These are phyloP conservation scores for Nemania sp. DNA, from an alignment of 2,329 filamentous ascomycete genomes.

Conservation along the genomic window DNA sequence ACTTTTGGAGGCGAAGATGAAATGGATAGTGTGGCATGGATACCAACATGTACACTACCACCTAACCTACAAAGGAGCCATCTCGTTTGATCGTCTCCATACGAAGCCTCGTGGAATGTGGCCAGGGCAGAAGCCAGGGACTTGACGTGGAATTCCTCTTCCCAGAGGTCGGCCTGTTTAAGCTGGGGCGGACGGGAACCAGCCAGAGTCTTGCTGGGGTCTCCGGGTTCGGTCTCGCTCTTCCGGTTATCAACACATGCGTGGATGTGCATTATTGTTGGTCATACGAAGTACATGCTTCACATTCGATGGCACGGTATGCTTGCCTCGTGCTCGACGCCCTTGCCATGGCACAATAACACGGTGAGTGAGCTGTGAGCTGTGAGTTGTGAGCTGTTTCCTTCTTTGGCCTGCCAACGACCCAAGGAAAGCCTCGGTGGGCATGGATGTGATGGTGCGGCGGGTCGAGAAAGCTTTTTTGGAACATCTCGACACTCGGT, in stretches of 20 bases:
- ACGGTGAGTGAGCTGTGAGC: slow-evolving; percentile 18
- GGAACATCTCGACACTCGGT: slow-evolving; percentile 14
- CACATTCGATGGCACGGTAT: background rate
- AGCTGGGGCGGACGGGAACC: background rate
- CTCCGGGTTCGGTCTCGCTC: background rate
- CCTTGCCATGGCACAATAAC: slow-evolving; percentile 1
- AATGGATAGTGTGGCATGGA: background rate
- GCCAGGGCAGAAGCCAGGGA: too few relatives aligned
- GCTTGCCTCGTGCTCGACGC: background rate
- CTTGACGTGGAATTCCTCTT: too few relatives aligned
- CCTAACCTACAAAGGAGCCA: too few relatives aligned
- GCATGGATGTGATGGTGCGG: slow-evolving; percentile 1
- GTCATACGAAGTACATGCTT: background rate
- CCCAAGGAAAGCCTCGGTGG: background rate
- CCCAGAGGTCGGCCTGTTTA: too few relatives aligned
- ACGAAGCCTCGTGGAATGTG: background rate
- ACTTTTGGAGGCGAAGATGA: background rate
- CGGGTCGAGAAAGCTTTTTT: slow-evolving; percentile 8
- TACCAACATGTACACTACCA: background rate
- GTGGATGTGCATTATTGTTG: background rate
- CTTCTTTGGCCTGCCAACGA: slow-evolving; percentile 22
- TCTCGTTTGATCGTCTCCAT: background rate
- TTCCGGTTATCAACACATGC: background rate
- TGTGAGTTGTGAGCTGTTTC: too few relatives aligned
- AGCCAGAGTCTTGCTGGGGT: too few relatives aligned